phyloP scores from a whole-genome alignment of 2,329 filamentous ascomycete genomes.

The Bimuria novae-zelandiae region DNA sequence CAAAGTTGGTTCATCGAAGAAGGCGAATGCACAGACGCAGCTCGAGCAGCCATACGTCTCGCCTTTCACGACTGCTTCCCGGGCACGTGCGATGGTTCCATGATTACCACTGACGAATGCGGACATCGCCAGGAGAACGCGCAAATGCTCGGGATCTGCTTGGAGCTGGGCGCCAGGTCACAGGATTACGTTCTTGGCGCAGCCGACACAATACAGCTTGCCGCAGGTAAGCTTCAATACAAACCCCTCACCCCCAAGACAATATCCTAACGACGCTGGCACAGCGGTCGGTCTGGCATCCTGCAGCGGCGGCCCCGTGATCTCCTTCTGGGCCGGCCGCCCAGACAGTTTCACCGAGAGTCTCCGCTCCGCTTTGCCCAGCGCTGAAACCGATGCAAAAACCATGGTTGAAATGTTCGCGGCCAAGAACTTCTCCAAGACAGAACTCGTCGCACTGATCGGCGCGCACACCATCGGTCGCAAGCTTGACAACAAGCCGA shows the following conservation, averaged over 20 bases:
- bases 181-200: conserved; percentile 33
- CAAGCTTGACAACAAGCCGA: conserved; percentile 17
- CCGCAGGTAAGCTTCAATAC: conserved; percentile 6
- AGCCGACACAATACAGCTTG: conserved; percentile 21
- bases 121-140: conserved; percentile 38
- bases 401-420: conserved; percentile 19
- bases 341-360: conserved; percentile 7
- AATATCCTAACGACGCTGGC: background rate
- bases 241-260: background rate
- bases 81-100: conserved; percentile 13
- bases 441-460: conserved; percentile 27
- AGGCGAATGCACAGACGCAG: conserved; percentile 8
- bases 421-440: conserved; percentile 23
- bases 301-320: conserved; percentile 10
- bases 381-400: conserved; percentile 3
- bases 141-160: conserved; percentile 48
- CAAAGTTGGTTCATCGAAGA: background rate
- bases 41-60: conserved; percentile 15
- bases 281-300: conserved; percentile 11
- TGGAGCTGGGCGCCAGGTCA: conserved; percentile 41
- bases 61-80: conserved; percentile 16
- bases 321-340: conserved; percentile 13
- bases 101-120: conserved; percentile 13
- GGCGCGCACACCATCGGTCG: conserved; percentile 26
- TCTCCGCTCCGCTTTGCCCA: conserved; percentile 10